These are phyloP conservation scores for Geosmithia flava DNA, from an alignment of 2,329 filamentous ascomycete species.

Conservation along the genomic window DNA sequence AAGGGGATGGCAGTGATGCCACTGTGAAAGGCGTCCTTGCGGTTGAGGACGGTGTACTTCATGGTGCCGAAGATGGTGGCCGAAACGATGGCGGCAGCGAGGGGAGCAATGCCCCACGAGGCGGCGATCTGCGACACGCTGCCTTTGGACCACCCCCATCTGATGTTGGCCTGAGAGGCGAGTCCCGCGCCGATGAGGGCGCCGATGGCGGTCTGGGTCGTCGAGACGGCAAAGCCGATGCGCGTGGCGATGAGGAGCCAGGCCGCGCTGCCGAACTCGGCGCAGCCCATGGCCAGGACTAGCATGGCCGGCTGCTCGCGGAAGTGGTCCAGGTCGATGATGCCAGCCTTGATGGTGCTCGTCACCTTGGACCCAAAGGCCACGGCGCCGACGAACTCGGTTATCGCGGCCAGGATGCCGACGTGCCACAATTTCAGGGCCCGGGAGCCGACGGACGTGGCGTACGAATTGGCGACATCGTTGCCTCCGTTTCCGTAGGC, in stretches of 20 bases:
- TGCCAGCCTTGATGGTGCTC: conserved; percentile 32
- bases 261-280: conserved; percentile 21
- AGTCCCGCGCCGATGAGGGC: conserved; percentile 32
- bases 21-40: conserved; percentile 7
- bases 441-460: conserved; percentile 48
- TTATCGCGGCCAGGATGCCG: conserved; percentile 29
- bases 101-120: conserved; percentile 9
- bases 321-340: conserved; percentile 26
- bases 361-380: conserved; percentile 32
- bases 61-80: conserved; percentile 6
- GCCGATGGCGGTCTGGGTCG: conserved; percentile 32
- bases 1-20: conserved; percentile 9
- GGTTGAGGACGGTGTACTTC: conserved; percentile 7
- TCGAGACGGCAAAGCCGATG: conserved; percentile 22
- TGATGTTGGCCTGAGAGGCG: conserved; percentile 25
- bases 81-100: conserved; percentile 7
- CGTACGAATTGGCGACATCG: conserved; percentile 53
- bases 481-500: conserved; percentile 11
- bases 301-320: conserved; percentile 22
- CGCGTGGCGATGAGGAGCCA: conserved; percentile 29
- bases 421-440: conserved; percentile 39
- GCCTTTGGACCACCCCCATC: conserved; percentile 7
- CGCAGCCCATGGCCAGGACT: conserved; percentile 28
- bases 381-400: conserved; percentile 35
- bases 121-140: conserved; percentile 10